Evolutionary conservation across 805 yeast genomes (phyloP), one percentile per base, ranked within the genome.

Genomic region (Priceomyces castillae): DNA sequence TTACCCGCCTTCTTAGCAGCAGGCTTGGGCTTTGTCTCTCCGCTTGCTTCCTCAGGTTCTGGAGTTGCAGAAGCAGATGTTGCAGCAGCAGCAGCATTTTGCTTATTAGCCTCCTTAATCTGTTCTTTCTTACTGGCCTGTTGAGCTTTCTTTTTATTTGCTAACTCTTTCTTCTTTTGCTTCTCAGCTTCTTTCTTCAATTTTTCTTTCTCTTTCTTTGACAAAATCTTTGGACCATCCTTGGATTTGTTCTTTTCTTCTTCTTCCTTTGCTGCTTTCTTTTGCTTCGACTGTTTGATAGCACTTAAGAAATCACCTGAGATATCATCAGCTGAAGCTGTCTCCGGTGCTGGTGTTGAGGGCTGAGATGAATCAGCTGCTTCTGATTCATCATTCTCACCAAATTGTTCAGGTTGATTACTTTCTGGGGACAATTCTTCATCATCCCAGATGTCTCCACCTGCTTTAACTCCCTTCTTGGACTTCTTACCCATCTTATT

Each of bases 181-280:
- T 92, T 92, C 62, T 86, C 95, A 52, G 80, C 81, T 65, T 90
- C 96, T 65, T 92, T 95, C 81, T 87, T 88, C 67, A 94, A 96
- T 72, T 84, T 90, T 71, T 92, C 95, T 69, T 86, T 86, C 59
- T 86, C 98, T 69, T 92, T 90, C 78, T 92, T 94, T 45, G 92
- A 81, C 67, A 90, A 89, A 59, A 90, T 74, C 51, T 81, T 77
- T 38, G 92, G 89, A 23, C 79, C 89, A 39, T 75, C 80, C 39
- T 71, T 64, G 41, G 64, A 62, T 47, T 71, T 69, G 56, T 64
- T 69, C 48, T 78, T 77, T 42, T 78, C 78, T 54, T 80, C 82
- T 43, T 80, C 83, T 47, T 76, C 81, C 65, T 81, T 82, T 37
- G 76, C 82, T 52, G 79, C 82, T 68, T 84, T 82, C 77, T 86